These are phyloP conservation scores for Mortierella sp. DNA, from an alignment of 371 early-diverging fungal species.

Conservation along the genomic window DNA sequence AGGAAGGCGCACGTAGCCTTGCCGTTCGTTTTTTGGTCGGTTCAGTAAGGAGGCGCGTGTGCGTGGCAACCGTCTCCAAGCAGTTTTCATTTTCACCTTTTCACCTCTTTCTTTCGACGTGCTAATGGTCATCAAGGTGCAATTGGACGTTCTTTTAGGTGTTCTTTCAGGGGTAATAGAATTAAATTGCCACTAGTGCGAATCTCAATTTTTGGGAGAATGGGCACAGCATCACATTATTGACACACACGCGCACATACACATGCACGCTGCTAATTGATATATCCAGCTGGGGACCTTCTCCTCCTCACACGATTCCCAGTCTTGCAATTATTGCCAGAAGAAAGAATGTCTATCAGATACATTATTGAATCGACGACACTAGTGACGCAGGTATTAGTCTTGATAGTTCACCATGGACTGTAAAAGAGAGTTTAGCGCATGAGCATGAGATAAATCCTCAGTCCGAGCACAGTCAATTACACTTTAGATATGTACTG, in stretches of 20 bases:
- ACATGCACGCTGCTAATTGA: background rate
- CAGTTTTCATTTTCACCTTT: background rate
- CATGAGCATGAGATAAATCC: background rate
- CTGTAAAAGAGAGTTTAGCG: background rate
- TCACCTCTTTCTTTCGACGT: background rate
- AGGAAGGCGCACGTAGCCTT: background rate
- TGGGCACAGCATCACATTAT: constrained; percentile 7
- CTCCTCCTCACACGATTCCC: background rate
- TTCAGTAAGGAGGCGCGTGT: background rate
- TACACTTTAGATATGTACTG: background rate
- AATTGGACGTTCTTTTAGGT: background rate
- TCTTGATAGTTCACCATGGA: background rate
- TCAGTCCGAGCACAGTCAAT: background rate
- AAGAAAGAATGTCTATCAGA: background rate
- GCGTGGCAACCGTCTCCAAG: constrained; percentile 2
- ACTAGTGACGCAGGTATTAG: background rate
- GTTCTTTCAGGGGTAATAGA: background rate
- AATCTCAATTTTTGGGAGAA: background rate
- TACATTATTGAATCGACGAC: background rate
- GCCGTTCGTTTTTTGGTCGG: background rate
- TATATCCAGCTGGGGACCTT: background rate
- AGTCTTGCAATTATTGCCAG: background rate
- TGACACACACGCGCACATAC: background rate
- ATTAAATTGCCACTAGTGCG: background rate
- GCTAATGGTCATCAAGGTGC: background rate